phyloP scores from a whole-genome alignment of 2,329 filamentous ascomycete species.

The Zymoseptoria tritici region DNA sequence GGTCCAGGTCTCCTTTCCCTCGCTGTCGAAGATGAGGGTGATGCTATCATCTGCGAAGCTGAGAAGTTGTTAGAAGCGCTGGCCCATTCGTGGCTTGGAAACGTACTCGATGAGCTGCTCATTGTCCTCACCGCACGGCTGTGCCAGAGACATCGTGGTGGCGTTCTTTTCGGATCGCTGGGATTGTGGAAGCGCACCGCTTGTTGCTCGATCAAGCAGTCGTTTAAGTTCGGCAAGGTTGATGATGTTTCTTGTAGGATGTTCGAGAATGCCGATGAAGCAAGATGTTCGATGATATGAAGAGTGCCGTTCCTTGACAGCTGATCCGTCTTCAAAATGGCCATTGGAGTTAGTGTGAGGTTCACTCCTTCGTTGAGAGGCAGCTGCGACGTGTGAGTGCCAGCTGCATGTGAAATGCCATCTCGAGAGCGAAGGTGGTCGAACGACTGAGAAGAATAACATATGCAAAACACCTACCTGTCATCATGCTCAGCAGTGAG shows the following conservation, averaged over 20 bases:
- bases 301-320: neutral
- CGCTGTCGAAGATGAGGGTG: neutral
- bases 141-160: neutral
- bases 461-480: neutral
- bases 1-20: neutral
- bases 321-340: neutral
- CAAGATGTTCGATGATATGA: neutral
- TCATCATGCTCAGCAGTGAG: neutral
- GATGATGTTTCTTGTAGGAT: neutral
- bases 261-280: neutral
- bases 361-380: neutral
- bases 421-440: neutral
- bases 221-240: neutral
- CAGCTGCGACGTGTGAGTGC: neutral
- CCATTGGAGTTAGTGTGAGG: neutral
- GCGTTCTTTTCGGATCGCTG: neutral
- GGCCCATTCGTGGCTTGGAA: too few species aligned
- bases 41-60: neutral
- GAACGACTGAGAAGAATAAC: neutral
- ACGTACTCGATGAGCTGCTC: neutral
- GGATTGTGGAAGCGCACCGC: neutral
- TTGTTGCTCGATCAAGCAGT: neutral
- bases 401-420: neutral
- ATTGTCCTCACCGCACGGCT: neutral
- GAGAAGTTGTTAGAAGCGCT: neutral